Percentiles rank a stretch among this genome's conserved stretches.
Evolutionary conservation across 2,329 filamentous ascomycete genomes (phyloP).

Genomic region (Botryotinia globosa): DNA sequence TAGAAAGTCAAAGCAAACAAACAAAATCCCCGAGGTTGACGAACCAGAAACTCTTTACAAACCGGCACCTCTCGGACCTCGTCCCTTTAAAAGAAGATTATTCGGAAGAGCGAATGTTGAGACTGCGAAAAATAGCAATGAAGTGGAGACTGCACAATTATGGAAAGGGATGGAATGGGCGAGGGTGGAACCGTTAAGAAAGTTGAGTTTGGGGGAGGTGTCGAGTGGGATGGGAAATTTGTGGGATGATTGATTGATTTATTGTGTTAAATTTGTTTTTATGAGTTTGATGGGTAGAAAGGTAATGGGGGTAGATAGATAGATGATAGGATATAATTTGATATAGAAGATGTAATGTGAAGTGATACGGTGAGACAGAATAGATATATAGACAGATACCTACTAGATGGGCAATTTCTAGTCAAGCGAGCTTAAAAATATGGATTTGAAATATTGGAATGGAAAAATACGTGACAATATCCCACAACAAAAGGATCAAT

Average conservation of each 20-base stretch:
- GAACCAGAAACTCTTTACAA: background rate
- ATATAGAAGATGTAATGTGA: too few species aligned
- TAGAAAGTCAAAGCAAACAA: background rate
- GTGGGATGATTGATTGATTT: constrained; percentile 21
- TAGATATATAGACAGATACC: background rate
- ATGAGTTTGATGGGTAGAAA: too few species aligned
- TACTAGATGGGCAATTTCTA: too few species aligned
- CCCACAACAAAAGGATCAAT: background rate
- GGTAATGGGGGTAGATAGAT: too few species aligned
- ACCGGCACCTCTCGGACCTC: constrained; percentile 1
- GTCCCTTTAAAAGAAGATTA: constrained; percentile 4
- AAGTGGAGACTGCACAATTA: constrained; percentile 10
- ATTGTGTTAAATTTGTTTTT: too few species aligned
- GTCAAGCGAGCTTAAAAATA: background rate
- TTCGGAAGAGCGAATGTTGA: background rate
- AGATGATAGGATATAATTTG: too few species aligned
- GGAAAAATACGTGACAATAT: too few species aligned
- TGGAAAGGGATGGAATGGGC: constrained; percentile 1
- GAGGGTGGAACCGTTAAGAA: constrained; percentile 21
- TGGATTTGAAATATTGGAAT: too few species aligned
- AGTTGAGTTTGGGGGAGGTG: constrained; percentile 32
- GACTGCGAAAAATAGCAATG: background rate
- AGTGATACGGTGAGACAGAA: background rate
- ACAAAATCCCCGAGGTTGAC: background rate
- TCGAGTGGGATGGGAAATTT: constrained; percentile 25